These are phyloP conservation scores for Cladosporium colombiae DNA, from an alignment of 2,329 filamentous ascomycete species.

Conservation along the genomic window DNA sequence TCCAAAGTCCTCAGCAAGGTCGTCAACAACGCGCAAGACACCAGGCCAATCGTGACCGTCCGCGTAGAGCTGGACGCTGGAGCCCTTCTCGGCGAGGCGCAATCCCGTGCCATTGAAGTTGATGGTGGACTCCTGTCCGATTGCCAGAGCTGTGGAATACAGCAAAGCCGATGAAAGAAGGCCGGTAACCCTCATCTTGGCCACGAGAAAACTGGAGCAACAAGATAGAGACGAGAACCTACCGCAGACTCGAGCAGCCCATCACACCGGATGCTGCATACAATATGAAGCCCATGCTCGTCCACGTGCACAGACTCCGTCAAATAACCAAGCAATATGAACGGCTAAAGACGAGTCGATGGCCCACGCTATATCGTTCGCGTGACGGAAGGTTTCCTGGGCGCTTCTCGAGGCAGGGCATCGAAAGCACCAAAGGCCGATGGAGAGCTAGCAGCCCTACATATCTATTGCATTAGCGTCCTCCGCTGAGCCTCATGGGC, in stretches of 20 bases:
- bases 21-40: conserved; percentile 66
- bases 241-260: background rate
- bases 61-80: conserved; percentile 55
- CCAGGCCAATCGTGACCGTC: conserved; percentile 65
- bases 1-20: conserved; percentile 69
- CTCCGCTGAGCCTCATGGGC: background rate
- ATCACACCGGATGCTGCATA: background rate
- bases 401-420: background rate
- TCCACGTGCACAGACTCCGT: conserved; percentile 3
- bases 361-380: background rate
- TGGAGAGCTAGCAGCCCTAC: background rate
- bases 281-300: background rate
- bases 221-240: background rate
- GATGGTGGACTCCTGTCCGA: conserved; percentile 55
- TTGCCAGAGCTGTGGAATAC: conserved; percentile 33
- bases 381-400: background rate
- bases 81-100: conserved; percentile 28
- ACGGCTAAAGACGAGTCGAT: conserved; percentile 61
- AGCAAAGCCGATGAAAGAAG: conserved; percentile 10
- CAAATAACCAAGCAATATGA: conserved; percentile 21
- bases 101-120: conserved; percentile 45
- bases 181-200: conserved; percentile 20
- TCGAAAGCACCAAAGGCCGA: background rate
- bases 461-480: background rate
- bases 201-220: conserved; percentile 33